Evolutionary conservation across 176 grass and related monocot genomes (phyloP), one percentile per base, ranked within the genome.

Genomic region (Aegilops speltoides): DNA sequence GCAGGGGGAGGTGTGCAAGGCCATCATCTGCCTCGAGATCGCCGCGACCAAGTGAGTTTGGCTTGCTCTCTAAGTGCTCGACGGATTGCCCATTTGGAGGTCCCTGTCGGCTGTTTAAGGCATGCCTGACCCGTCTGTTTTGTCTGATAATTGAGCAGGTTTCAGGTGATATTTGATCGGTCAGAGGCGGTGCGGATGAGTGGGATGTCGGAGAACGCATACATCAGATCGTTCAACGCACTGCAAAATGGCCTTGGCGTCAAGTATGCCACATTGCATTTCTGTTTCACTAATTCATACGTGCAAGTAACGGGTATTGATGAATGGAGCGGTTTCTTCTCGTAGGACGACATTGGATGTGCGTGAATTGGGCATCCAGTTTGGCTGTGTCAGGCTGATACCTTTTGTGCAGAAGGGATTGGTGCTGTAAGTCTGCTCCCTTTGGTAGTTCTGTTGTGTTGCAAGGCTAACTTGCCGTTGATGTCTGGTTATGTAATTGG

Each of bases 1-100:
- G 76, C 77, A 98, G 96, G 96, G 96, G 3, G 96, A 98, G 86
- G 90, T 96, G 29, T 92, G 91, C 90, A 98, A 98, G 75, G 93
- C 93, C 66, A 96, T 98, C 87, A 96, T 98, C 83, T 96, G 92
- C 56, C 68, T 98, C n/a, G 96, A 98, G 90, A 91, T 94, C 59
- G 93, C 93, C 0, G 93, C 96, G 17, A 86, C 93, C 67, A 98
- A 89, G 96, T 98, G 85, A 74, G 87, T 91, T 46, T 2, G 0
- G 23, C 32, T 25, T 25, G 59, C 60, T 31, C 46, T 22, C 28
- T 19, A 78, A 79, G 1, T 88, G 86, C 92, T 96, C 79, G 79
- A 84, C 72, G 24, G 66, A 78, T 89, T 86, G 78, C 50, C 28
- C 32, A 19, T 8, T 13, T 13, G 14, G 41, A 26, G 17, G n/a